A percentile compares a stretch with the other conserved stretches of the same genome.
These are phyloP conservation scores for Fusarium sp. DNA, from an alignment of 2,329 filamentous ascomycete species.

Conservation along the genomic window DNA sequence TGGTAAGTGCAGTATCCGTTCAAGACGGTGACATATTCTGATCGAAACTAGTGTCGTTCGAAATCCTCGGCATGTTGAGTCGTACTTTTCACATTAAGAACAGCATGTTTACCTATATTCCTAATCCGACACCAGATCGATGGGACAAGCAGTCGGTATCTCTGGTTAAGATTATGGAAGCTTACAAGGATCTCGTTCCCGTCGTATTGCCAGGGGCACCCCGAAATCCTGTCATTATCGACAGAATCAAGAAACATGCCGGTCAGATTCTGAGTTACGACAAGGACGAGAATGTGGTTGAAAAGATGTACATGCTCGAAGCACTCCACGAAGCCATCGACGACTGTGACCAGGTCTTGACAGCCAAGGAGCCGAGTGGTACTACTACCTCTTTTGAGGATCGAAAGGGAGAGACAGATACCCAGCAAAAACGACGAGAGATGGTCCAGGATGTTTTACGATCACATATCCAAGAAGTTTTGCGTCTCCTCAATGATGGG, in stretches of 20 bases:
- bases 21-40: background rate
- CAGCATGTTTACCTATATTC: conserved; percentile 64
- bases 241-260: conserved; percentile 44
- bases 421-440: conserved; percentile 46
- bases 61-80: conserved; percentile 68
- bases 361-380: conserved; percentile 44
- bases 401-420: conserved; percentile 26
- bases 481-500: conserved; percentile 58
- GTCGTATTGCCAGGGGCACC: conserved; percentile 25
- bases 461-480: conserved; percentile 61
- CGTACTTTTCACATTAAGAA: conserved; percentile 61
- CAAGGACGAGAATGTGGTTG: conserved; percentile 34
- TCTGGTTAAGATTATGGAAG: conserved; percentile 55
- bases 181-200: conserved; percentile 51
- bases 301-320: conserved; percentile 52
- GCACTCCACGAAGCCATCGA: conserved; percentile 56
- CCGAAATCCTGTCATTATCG: conserved; percentile 42
- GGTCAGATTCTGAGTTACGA: conserved; percentile 38
- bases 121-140: conserved; percentile 65
- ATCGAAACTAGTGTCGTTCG: conserved; percentile 61
- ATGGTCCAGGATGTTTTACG: conserved; percentile 60
- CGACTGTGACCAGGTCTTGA: conserved; percentile 57
- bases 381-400: conserved; percentile 21
- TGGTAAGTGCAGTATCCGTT: conserved; percentile 48
- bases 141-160: conserved; percentile 64